Conservation (phyloP, 164 flowering plant species). For the Tetrastigma voinierianum region DNA sequence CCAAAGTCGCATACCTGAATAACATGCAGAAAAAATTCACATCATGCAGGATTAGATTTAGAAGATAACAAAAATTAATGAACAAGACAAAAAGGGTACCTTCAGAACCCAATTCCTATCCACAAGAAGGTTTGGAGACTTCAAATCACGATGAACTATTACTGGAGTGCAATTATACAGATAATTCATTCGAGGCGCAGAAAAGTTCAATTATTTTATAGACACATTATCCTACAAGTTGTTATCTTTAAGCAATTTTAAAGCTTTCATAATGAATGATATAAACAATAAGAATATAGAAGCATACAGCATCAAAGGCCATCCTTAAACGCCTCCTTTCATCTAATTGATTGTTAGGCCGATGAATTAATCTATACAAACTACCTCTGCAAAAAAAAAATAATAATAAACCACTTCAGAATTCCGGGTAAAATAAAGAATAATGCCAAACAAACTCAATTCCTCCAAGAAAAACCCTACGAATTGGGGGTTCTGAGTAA, state of each 20-base stretch:
- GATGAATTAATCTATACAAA: constrained; percentile 82
- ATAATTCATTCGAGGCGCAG: constrained; percentile 98
- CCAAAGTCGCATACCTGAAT: constrained; percentile 94
- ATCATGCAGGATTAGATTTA: neutral
- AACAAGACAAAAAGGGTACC: constrained; percentile 37
- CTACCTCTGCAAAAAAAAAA: constrained; percentile 81
- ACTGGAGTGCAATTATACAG: constrained; percentile 81
- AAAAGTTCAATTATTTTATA: constrained; percentile 21
- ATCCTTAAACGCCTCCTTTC: constrained; percentile 80
- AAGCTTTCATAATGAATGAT: constrained; percentile 3
- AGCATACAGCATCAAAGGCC: constrained; percentile 87
- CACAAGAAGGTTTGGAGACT: constrained; percentile 96
- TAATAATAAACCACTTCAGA: constrained; percentile 17
- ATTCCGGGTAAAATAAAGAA: constrained; percentile 13
- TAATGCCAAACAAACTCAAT: neutral
- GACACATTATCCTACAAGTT: constrained; percentile 12
- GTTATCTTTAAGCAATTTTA: constrained; percentile 6
- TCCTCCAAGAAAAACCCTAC: no score
- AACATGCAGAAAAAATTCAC: constrained; percentile 6
- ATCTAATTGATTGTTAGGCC: constrained; percentile 88
- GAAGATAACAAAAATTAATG: neutral
- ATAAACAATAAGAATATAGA: constrained; percentile 10
- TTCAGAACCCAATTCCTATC: constrained; percentile 97
- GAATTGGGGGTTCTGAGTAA: no score
- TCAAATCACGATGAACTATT: constrained; percentile 94